phyloP scores from a whole-genome alignment of 345 rosid genomes.

The Physaria fendleri region DNA sequence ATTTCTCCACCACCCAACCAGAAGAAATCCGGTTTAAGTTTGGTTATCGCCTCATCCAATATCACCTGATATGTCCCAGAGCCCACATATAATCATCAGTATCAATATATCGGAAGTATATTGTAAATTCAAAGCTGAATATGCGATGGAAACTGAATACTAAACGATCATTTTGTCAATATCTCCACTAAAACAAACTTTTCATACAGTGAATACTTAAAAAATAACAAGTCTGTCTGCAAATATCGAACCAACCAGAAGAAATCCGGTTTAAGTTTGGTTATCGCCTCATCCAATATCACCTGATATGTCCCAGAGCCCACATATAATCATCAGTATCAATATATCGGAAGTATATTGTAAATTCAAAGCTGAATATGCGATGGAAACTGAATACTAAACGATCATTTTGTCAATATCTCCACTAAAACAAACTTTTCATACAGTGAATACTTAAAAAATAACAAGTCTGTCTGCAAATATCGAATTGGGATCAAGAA shows the following conservation, averaged over 20 bases:
- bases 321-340: background rate
- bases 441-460: background rate
- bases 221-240: too few relatives aligned
- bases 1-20: slow-evolving; percentile 95
- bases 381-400: background rate
- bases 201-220: too few relatives aligned
- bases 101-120: background rate
- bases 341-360: background rate
- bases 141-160: too few relatives aligned
- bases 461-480: background rate
- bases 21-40: slow-evolving; percentile 71
- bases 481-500: background rate
- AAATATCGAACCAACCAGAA: slow-evolving; percentile 99
- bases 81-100: background rate
- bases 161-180: too few relatives aligned
- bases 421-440: background rate
- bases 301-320: slow-evolving; percentile 47
- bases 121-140: background rate
- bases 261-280: slow-evolving; percentile 63
- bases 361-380: background rate
- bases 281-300: slow-evolving; percentile 85
- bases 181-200: too few relatives aligned
- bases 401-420: background rate
- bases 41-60: slow-evolving; percentile 81
- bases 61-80: slow-evolving; percentile 56